A percentile compares a stretch with the other conserved stretches of the same genome.
phyloP scores from a whole-genome alignment of 139 green algal species.

The Tetratostichococcus sp. region DNA sequence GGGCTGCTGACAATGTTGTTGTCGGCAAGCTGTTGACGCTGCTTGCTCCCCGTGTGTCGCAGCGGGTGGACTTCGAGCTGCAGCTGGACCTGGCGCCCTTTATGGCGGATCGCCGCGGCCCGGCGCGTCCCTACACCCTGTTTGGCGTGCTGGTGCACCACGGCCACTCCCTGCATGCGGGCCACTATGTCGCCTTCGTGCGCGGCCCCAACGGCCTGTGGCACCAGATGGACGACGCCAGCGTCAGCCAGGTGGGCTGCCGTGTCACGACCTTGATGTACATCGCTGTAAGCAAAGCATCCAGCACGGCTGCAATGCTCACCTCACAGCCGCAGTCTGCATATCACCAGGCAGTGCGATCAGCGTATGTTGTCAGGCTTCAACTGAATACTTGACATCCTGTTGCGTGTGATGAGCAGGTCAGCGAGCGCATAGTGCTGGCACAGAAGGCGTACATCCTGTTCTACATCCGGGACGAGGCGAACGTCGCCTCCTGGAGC shows the following conservation, averaged over 20 bases:
- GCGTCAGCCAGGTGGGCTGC: conserved; percentile 32
- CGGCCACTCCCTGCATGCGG: conserved; percentile 74
- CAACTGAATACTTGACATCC: not conserved
- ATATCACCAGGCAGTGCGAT: no score
- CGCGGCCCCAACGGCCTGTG: conserved; percentile 73
- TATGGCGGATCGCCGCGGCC: conserved; percentile 28
- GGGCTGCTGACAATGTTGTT: no score
- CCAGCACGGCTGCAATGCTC: no score
- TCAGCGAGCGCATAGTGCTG: conserved; percentile 72
- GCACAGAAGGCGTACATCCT: conserved; percentile 91
- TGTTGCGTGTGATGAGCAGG: conserved; percentile 18
- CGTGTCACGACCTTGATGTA: no score
- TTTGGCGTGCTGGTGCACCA: conserved; percentile 89
- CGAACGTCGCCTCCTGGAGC: not conserved
- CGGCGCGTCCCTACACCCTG: conserved; percentile 69
- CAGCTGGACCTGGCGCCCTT: conserved; percentile 77
- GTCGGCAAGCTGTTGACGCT: not conserved
- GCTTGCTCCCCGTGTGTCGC: no score
- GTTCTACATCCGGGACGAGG: conserved; percentile 73
- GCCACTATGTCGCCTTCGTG: conserved; percentile 90
- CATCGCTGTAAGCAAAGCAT: no score
- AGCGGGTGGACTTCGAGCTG: conserved; percentile 69
- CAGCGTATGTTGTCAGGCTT: no score
- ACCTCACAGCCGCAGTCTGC: no score
- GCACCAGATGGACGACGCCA: conserved; percentile 81